Base-by-base conservation (phyloP, 139 green algal genomes). In the Chlamydomonas asymmetrica region DNA sequence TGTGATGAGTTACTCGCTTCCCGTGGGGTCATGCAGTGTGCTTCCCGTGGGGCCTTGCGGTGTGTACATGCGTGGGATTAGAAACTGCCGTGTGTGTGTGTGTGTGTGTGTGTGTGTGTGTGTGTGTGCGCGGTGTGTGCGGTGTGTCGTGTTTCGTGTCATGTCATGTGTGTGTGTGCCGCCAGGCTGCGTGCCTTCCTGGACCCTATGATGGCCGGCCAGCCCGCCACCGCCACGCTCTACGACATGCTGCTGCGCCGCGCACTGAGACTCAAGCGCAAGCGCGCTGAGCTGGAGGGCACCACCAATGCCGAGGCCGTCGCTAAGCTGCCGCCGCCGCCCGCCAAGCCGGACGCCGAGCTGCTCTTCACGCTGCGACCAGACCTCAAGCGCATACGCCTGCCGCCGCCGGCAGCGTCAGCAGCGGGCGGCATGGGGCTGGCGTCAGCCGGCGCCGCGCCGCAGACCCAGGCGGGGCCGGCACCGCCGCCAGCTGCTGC, bases 211-310 rank as follows among this genome's bases (percentile, higher is more conserved):
- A 9, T 9, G 9, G 57, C 54, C 0, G 69, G 25, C 29, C 52
- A 52, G 38, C 18, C 63, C 39, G 32, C 25, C 25, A 23, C 75
- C 22, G 32, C 27, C 56, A 66, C 45, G 34, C 32, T 20, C 13
- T 71, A 76, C 32, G 75, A 81, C 75, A 48, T 23, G 18, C 37
- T 45, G 39, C 43, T 81, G 66, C 75, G 67, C 22, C 60, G 67
- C 2, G 66, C 75, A 25, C 75, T 81, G 22, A 10, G 61, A 35
- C 69, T 52, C 76, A 82, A 82, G 52, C 62, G 70, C 63, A 63
- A 63, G 63, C 69, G 76, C 37, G 38, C 71, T 37, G 76, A 82
- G 29, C 52, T 63, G 37, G 76, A 82, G 64, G 61, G 50, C 20
- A 57, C 49, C 29, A 41, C 74, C 39, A 77, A 72, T 27, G 62